Conservation (phyloP, 257 asterid genomes). For the Ilex aquifolium region DNA sequence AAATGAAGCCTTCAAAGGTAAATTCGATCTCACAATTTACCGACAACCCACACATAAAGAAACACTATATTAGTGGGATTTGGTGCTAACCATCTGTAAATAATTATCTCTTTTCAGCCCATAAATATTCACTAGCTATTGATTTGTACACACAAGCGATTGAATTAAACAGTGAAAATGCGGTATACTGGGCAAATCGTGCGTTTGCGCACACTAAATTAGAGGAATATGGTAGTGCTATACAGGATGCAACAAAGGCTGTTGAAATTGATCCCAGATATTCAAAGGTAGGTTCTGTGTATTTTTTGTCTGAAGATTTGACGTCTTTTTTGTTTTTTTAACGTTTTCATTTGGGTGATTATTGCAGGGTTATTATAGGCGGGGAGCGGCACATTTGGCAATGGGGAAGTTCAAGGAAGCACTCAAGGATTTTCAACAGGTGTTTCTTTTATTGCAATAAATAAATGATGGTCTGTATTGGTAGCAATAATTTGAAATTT, state of each 20-base stretch:
- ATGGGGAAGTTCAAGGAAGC: constrained; percentile 98
- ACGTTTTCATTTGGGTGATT: constrained; percentile 3
- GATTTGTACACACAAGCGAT: constrained; percentile 93
- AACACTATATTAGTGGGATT: background rate
- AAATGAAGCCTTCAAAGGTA: constrained; percentile 96
- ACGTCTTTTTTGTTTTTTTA: background rate
- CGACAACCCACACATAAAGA: background rate
- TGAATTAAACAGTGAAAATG: constrained; percentile 53
- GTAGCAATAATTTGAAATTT: too few species aligned
- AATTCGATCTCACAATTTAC: background rate
- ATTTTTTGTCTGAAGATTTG: background rate
- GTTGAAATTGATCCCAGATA: constrained; percentile 83
- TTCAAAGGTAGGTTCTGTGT: constrained; percentile 49
- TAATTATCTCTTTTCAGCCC: constrained; percentile 38
- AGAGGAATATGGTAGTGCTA: constrained; percentile 99
- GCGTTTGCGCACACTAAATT: constrained; percentile 90
- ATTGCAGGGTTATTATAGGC: constrained; percentile 87
- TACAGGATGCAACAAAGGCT: constrained; percentile 77
- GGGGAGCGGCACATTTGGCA: constrained; percentile 90
- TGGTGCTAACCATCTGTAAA: constrained; percentile 1
- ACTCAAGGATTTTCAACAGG: constrained; percentile 91
- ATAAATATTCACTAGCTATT: constrained; percentile 82
- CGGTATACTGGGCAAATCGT: constrained; percentile 98
- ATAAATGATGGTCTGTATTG: too few species aligned
- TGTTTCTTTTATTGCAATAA: constrained; percentile 18